Percentiles rank a stretch among this genome's conserved stretches.
These are phyloP conservation scores for Paraleonurus japonicus DNA, from an alignment of 257 asterid species.

Conservation along the genomic window DNA sequence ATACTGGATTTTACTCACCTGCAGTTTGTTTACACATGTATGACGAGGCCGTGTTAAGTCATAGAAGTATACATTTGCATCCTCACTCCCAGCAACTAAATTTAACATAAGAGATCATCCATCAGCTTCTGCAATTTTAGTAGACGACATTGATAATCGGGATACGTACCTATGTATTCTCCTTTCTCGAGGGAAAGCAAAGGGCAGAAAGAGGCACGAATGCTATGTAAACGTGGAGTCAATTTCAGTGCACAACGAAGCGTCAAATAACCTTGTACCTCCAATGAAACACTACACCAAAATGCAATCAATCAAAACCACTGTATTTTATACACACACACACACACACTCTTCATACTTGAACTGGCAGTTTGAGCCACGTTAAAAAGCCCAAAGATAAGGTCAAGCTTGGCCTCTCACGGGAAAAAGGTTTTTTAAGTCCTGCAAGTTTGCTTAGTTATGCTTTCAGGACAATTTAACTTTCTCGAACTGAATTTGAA, in stretches of 20 bases:
- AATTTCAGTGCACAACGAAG: conserved; percentile 84
- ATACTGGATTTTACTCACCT: conserved; percentile 42
- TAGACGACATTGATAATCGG: neutral
- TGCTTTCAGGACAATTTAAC: too few species aligned
- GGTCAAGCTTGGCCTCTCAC: neutral
- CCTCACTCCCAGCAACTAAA: conserved; percentile 99
- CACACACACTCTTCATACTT: neutral
- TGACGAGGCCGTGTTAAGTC: conserved; percentile 88
- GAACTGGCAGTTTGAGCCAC: neutral
- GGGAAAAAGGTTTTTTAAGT: neutral
- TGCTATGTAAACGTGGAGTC: conserved; percentile 78
- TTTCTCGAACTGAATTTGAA: too few species aligned
- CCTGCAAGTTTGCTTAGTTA: too few species aligned
- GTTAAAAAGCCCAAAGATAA: neutral
- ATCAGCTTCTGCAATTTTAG: conserved; percentile 24
- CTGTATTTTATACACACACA: neutral
- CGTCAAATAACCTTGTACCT: conserved; percentile 87
- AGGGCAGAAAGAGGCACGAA: conserved; percentile 97
- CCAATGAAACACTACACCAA: conserved; percentile 69
- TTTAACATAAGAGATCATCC: conserved; percentile 14
- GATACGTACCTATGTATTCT: conserved; percentile 75
- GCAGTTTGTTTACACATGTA: conserved; percentile 94
- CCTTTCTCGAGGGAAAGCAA: conserved; percentile 98
- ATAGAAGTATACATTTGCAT: conserved; percentile 86
- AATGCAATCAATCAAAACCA: conserved; percentile 16